Evolutionary conservation across 108 stramenopile species (phyloP).

Genomic region (Nitzschia palea): DNA sequence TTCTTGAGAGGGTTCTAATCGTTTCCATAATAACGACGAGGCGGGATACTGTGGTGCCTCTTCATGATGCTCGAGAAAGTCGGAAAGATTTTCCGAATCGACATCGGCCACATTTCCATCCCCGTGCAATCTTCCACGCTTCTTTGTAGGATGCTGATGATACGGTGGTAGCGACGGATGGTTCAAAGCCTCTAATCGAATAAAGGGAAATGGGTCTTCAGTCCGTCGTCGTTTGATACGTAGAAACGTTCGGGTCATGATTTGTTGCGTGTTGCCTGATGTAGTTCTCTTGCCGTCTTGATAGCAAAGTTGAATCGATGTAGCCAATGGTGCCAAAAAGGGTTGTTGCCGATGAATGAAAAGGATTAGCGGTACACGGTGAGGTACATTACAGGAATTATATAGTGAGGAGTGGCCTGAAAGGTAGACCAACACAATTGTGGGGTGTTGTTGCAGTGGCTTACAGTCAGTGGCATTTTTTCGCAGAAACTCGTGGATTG

Average conservation of each 20-base stretch:
- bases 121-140: neutral
- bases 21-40: slow-evolving; percentile 32
- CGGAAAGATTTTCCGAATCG: neutral
- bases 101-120: neutral
- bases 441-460: too few relatives aligned
- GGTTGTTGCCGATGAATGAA: too few relatives aligned
- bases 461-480: too few relatives aligned
- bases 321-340: too few relatives aligned
- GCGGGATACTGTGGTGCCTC: neutral
- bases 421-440: too few relatives aligned
- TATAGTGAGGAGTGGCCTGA: too few relatives aligned
- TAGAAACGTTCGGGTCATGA: slow-evolving; percentile 21
- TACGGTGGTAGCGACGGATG: neutral
- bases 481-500: too few relatives aligned
- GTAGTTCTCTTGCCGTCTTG: too few relatives aligned
- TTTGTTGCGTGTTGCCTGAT: too few relatives aligned
- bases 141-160: neutral
- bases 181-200: slow-evolving; percentile 23
- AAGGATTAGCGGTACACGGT: too few relatives aligned
- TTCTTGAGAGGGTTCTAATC: slow-evolving; percentile 5
- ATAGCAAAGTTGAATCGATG: too few relatives aligned
- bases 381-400: too few relatives aligned
- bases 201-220: slow-evolving; percentile 29
- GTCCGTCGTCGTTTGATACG: slow-evolving; percentile 36
- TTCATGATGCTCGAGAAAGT: neutral